Percentiles rank a stretch among this genome's conserved stretches.
phyloP scores from a whole-genome alignment of 2,329 filamentous ascomycete genomes.

The Cladosporium austrohemisphaericum region DNA sequence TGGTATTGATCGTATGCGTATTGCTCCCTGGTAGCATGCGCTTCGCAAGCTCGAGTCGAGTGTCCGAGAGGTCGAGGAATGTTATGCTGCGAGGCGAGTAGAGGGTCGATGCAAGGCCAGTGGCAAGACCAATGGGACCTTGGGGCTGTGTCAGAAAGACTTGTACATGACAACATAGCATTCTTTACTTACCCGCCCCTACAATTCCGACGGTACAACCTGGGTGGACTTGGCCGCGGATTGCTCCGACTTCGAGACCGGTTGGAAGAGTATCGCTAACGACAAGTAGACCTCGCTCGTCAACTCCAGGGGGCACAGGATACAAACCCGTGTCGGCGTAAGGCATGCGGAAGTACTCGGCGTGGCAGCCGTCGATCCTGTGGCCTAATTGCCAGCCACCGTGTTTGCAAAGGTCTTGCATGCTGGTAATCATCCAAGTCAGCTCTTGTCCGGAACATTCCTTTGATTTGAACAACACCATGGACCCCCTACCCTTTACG shows the following conservation, averaged over 20 bases:
- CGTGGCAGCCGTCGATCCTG: conserved; percentile 52
- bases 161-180: neutral
- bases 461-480: neutral
- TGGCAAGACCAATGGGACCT: conserved; percentile 55
- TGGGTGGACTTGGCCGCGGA: conserved; percentile 51
- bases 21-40: conserved; percentile 43
- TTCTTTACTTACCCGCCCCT: conserved; percentile 35
- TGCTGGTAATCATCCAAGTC: conserved; percentile 32
- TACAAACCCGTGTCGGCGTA: conserved; percentile 50
- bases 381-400: conserved; percentile 57
- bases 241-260: conserved; percentile 52
- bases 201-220: conserved; percentile 53
- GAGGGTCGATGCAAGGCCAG: conserved; percentile 52
- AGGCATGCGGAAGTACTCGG: conserved; percentile 54
- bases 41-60: conserved; percentile 46
- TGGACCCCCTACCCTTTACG: conserved; percentile 22
- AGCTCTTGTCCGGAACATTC: neutral
- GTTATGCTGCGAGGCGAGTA: conserved; percentile 53
- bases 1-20: conserved; percentile 10
- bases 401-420: conserved; percentile 52
- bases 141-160: neutral
- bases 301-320: conserved; percentile 40
- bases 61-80: conserved; percentile 50
- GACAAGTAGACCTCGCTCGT: conserved; percentile 46
- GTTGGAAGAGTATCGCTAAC: conserved; percentile 57